These are phyloP conservation scores for Thelephora aurantiotincta DNA, from an alignment of 768 basidiomycete genomes.

Conservation along the genomic window DNA sequence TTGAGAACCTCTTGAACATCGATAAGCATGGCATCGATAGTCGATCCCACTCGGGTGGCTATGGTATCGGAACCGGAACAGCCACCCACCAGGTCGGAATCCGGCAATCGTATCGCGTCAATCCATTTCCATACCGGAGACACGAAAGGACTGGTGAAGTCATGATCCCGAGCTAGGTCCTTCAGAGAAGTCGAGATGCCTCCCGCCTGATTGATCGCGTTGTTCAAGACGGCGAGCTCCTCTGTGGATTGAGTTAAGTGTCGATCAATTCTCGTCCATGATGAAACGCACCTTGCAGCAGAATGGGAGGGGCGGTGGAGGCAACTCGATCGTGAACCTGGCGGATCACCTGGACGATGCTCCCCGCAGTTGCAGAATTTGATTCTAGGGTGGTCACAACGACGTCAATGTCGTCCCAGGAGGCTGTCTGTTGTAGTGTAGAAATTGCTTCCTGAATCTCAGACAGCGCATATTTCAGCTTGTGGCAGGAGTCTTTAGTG, in stretches of 20 bases:
- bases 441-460: neutral
- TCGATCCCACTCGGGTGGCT: conserved; percentile 18
- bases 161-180: neutral
- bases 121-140: conserved; percentile 20
- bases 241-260: neutral
- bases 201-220: neutral
- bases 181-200: neutral
- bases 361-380: no score
- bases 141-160: conserved; percentile 16
- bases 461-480: neutral
- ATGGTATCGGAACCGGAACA: conserved; percentile 4
- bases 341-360: no score
- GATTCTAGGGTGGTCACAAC: no score
- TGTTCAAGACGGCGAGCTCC: neutral
- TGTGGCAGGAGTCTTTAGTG: neutral
- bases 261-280: no score
- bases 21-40: conserved; percentile 54
- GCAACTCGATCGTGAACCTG: conserved; percentile 8
- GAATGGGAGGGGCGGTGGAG: conserved; percentile 14
- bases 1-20: conserved; percentile 46
- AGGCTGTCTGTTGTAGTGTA: no score
- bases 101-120: conserved; percentile 2
- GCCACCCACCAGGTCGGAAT: neutral
- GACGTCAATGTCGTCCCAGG: no score
- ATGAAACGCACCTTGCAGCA: conserved; percentile 22